Percentiles rank a stretch among this genome's conserved stretches.
These are phyloP conservation scores for Fusarium sp. DNA, from an alignment of 2,329 filamentous ascomycete genomes.

Conservation along the genomic window DNA sequence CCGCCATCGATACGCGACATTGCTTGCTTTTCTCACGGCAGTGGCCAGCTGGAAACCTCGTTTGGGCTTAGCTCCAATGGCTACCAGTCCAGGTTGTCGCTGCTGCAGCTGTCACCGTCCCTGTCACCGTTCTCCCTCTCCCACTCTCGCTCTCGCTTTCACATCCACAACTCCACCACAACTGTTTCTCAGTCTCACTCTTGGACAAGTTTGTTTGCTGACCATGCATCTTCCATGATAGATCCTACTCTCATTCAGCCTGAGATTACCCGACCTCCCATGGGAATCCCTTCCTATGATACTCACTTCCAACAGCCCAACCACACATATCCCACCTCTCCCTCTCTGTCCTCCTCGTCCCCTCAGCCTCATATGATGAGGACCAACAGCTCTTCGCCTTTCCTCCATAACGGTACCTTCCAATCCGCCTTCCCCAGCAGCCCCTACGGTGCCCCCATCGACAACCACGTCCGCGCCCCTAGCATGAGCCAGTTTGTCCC, in stretches of 20 bases:
- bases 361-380: constrained; percentile 58
- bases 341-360: constrained; percentile 65
- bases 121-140: constrained; percentile 17
- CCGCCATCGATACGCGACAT: constrained; percentile 33
- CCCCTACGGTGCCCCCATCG: constrained; percentile 59
- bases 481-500: constrained; percentile 76
- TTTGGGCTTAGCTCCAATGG: constrained; percentile 31
- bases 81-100: constrained; percentile 1
- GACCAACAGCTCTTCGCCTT: constrained; percentile 70
- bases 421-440: constrained; percentile 62
- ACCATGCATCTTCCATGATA: constrained; percentile 49
- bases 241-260: constrained; percentile 66
- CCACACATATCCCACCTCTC: constrained; percentile 65
- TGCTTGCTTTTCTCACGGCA: constrained; percentile 35
- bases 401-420: constrained; percentile 63
- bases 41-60: constrained; percentile 38
- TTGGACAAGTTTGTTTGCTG: constrained; percentile 43
- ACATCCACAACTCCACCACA: constrained; percentile 24
- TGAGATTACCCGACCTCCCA: constrained; percentile 59
- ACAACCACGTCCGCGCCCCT: constrained; percentile 62
- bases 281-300: constrained; percentile 58
- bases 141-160: neutral
- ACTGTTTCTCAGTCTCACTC: neutral
- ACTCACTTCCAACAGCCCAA: constrained; percentile 56
- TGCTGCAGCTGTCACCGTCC: constrained; percentile 21